A percentile compares a stretch with the other conserved stretches of the same genome.
Conservation (phyloP, 2,329 filamentous ascomycete species). For the Fusarium sp. region DNA sequence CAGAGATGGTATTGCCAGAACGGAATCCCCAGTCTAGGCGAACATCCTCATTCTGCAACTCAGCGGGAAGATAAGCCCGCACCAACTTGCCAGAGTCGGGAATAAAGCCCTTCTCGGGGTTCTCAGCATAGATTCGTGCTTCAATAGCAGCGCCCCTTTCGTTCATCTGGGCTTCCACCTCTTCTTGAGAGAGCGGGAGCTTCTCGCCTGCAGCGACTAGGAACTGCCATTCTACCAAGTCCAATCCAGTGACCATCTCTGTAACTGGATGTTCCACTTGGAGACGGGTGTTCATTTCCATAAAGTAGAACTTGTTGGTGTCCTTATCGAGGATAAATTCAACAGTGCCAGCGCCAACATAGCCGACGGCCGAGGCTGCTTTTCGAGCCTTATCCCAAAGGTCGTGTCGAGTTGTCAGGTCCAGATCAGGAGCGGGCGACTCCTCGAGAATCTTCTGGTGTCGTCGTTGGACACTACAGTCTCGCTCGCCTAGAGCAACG, state of each 20-base stretch:
- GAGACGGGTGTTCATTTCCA: conserved; percentile 88
- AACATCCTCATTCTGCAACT: conserved; percentile 74
- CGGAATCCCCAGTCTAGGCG: conserved; percentile 95
- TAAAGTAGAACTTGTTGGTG: conserved; percentile 84
- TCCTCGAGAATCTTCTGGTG: conserved; percentile 96
- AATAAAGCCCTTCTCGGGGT: conserved; percentile 91
- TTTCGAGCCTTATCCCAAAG: conserved; percentile 77
- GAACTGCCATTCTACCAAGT: conserved; percentile 96
- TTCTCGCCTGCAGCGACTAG: conserved; percentile 75
- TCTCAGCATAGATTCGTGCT: conserved; percentile 96
- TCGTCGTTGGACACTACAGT: conserved; percentile 88
- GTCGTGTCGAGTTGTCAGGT: conserved; percentile 70
- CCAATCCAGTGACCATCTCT: conserved; percentile 76
- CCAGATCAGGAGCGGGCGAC: conserved; percentile 81
- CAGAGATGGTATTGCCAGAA: conserved; percentile 90
- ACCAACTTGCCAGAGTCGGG: conserved; percentile 92
- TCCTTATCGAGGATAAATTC: conserved; percentile 92
- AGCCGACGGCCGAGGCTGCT: conserved; percentile 81
- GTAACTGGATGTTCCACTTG: conserved; percentile 98
- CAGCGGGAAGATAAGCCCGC: conserved; percentile 81
- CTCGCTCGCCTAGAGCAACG: conserved; percentile 87
- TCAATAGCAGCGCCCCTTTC: conserved; percentile 90
- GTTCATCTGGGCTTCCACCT: conserved; percentile 82
- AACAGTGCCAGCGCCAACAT: conserved; percentile 90
- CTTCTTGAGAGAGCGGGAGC: conserved; percentile 68